phyloP scores from a whole-genome alignment of 2,329 filamentous ascomycete genomes.

The Cladosporium sphaerospermum region DNA sequence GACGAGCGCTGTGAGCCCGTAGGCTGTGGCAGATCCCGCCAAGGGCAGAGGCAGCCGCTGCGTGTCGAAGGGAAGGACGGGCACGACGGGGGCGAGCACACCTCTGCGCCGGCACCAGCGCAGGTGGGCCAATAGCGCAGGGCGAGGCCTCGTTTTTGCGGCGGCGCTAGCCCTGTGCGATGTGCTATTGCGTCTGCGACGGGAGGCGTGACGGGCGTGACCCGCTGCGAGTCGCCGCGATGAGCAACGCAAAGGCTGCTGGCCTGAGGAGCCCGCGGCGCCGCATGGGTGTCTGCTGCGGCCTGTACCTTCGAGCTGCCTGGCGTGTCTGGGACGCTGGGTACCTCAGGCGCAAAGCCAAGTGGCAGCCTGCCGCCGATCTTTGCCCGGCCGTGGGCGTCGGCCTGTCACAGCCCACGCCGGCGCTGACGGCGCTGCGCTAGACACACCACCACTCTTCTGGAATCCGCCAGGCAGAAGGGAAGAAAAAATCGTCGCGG shows the following conservation, averaged over 20 bases:
- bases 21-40: background rate
- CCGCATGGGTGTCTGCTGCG: no score
- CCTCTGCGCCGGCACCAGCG: background rate
- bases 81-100: background rate
- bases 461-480: constrained; percentile 8
- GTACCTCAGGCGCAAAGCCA: background rate
- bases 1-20: no score
- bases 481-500: constrained; percentile 5
- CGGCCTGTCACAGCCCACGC: constrained; percentile 5
- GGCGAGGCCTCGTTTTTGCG: constrained; percentile 6
- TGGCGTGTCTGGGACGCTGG: background rate
- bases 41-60: background rate
- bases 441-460: constrained; percentile 7
- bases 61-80: no score
- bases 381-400: background rate
- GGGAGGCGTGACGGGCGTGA: background rate
- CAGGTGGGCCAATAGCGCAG: constrained; percentile 3
- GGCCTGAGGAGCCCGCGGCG: background rate
- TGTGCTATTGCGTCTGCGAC: background rate
- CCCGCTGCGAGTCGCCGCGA: constrained; percentile 2
- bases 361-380: constrained; percentile 2
- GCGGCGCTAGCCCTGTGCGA: constrained; percentile 1
- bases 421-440: constrained; percentile 5
- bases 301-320: background rate
- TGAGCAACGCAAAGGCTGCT: background rate